These are phyloP conservation scores for Chaetothyriales sp. DNA, from an alignment of 2,329 filamentous ascomycete genomes.

Conservation along the genomic window DNA sequence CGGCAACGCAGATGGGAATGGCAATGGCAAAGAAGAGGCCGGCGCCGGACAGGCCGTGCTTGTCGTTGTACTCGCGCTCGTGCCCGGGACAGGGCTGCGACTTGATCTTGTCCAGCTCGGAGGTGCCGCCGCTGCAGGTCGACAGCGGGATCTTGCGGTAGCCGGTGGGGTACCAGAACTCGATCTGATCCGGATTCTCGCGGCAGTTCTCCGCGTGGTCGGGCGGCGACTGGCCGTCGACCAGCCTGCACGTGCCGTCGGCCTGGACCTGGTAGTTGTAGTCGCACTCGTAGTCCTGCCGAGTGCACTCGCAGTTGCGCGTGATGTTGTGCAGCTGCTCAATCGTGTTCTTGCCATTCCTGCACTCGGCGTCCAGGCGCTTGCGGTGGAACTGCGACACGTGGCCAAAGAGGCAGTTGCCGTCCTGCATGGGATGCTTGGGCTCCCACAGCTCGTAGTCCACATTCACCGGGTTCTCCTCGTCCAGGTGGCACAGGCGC, in stretches of 20 bases:
- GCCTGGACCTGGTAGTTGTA: slow-evolving; percentile 79
- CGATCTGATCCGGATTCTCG: slow-evolving; percentile 51
- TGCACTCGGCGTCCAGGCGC: slow-evolving; percentile 64
- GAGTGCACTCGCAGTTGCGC: slow-evolving; percentile 67
- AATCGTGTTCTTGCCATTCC: slow-evolving; percentile 57
- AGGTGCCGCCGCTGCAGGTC: slow-evolving; percentile 61
- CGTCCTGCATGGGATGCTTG: slow-evolving; percentile 61
- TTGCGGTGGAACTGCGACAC: slow-evolving; percentile 82
- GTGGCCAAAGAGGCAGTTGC: slow-evolving; percentile 87
- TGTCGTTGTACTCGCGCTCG: slow-evolving; percentile 67
- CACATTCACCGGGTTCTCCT: slow-evolving; percentile 43
- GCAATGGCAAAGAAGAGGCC: slow-evolving; percentile 77
- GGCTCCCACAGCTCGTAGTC: slow-evolving; percentile 83
- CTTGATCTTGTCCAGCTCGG: slow-evolving; percentile 55
- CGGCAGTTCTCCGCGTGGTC: slow-evolving; percentile 47
- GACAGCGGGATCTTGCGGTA: slow-evolving; percentile 83
- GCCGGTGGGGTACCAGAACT: slow-evolving; percentile 74
- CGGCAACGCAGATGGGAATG: slow-evolving; percentile 59
- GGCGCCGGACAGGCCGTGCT: slow-evolving; percentile 55
- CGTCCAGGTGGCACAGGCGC: slow-evolving; percentile 52
- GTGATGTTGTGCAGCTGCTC: slow-evolving; percentile 47
- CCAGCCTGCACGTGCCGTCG: slow-evolving; percentile 64
- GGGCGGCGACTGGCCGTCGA: slow-evolving; percentile 55
- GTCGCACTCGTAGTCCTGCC: slow-evolving; percentile 87
- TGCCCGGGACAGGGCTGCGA: slow-evolving; percentile 59